Evolutionary conservation across 2,329 filamentous ascomycete species (phyloP).

Genomic region (Colletotrichum lindemuthianum): DNA sequence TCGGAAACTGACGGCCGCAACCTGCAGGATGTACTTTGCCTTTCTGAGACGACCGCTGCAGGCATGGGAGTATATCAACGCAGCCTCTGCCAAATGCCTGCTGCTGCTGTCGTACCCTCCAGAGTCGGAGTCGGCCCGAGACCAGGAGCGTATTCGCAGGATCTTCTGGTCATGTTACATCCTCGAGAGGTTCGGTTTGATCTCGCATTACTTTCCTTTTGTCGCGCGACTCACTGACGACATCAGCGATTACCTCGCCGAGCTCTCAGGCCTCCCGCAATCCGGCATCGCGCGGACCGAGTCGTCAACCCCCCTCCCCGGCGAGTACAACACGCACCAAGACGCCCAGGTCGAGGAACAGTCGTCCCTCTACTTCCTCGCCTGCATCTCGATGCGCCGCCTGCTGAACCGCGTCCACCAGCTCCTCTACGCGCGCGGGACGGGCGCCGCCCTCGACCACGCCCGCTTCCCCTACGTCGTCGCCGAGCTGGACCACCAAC

Average conservation of each 20-base stretch:
- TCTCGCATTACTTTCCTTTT: background rate
- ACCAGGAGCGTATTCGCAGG: slow-evolving; percentile 58
- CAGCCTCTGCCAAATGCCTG: slow-evolving; percentile 60
- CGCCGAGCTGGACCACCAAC: slow-evolving; percentile 58
- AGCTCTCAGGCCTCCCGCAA: slow-evolving; percentile 60
- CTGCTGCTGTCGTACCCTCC: slow-evolving; percentile 57
- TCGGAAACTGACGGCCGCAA: background rate
- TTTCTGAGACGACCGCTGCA: slow-evolving; percentile 61
- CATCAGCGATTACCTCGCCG: slow-evolving; percentile 60
- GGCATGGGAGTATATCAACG: slow-evolving; percentile 62
- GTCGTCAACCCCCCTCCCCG: slow-evolving; percentile 59
- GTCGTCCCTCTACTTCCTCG: slow-evolving; percentile 62
- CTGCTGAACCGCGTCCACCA: slow-evolving; percentile 60
- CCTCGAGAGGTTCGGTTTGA: slow-evolving; percentile 54
- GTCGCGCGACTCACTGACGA: background rate
- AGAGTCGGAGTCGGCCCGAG: slow-evolving; percentile 47
- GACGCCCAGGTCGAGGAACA: slow-evolving; percentile 52
- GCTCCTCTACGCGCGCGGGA: slow-evolving; percentile 57
- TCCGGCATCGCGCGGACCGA: slow-evolving; percentile 62
- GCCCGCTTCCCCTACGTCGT: slow-evolving; percentile 59
- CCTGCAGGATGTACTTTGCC: slow-evolving; percentile 56
- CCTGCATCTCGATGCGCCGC: slow-evolving; percentile 62
- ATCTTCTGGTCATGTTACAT: slow-evolving; percentile 68
- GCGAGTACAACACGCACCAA: slow-evolving; percentile 56
- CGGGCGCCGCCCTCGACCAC: slow-evolving; percentile 55